phyloP scores from a whole-genome alignment of 768 basidiomycete species.

The Rhodotorula sphaerocarpa region DNA sequence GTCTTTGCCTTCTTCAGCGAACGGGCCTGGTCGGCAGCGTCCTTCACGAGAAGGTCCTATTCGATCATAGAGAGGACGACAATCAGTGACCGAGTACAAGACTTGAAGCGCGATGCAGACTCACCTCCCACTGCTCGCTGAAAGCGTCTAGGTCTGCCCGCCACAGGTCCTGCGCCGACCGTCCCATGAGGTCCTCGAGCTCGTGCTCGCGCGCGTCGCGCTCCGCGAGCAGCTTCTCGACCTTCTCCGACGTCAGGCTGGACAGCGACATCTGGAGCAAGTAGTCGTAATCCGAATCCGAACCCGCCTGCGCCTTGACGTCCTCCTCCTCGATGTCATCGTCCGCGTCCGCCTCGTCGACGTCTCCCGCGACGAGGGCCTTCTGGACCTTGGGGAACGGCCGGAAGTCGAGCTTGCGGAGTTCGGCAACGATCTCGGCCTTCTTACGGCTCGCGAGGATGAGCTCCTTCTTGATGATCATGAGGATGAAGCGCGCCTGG shows the following conservation, averaged over 20 bases:
- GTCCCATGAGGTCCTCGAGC: constrained; percentile 64
- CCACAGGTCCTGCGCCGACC: constrained; percentile 77
- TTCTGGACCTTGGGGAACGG: constrained; percentile 75
- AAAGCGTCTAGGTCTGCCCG: constrained; percentile 78
- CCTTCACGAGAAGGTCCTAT: neutral
- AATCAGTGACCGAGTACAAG: neutral
- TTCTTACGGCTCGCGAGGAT: constrained; percentile 80
- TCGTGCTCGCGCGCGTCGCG: constrained; percentile 74
- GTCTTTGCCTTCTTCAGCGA: constrained; percentile 19
- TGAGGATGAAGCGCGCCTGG: constrained; percentile 91
- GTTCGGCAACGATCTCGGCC: constrained; percentile 69
- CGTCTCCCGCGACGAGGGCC: constrained; percentile 61
- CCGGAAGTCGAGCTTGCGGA: constrained; percentile 76
- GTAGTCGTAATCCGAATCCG: constrained; percentile 74
- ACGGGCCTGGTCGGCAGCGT: constrained; percentile 8
- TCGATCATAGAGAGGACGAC: neutral
- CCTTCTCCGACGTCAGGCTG: constrained; percentile 90
- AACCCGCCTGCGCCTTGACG: constrained; percentile 46
- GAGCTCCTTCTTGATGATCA: constrained; percentile 82
- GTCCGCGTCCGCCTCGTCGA: constrained; percentile 52
- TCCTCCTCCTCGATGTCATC: constrained; percentile 54
- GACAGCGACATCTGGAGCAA: constrained; percentile 89
- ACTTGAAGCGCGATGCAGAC: neutral
- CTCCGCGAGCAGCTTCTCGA: constrained; percentile 72
- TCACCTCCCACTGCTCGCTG: constrained; percentile 60